phyloP scores from a whole-genome alignment of 345 rosid genomes.

The Populus davidiana region DNA sequence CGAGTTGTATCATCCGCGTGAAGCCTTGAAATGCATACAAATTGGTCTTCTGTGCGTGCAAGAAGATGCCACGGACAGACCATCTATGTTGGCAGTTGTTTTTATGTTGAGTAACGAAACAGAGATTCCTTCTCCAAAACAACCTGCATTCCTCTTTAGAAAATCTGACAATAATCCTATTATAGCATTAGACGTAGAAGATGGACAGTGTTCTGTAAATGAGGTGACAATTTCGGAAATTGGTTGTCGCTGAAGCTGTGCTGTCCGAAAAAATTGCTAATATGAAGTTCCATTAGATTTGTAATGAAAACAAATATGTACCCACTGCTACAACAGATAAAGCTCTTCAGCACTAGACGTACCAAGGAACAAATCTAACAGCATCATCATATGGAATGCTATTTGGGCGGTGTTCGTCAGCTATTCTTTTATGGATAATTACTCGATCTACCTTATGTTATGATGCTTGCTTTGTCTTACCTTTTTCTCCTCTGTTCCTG shows the following conservation, averaged over 20 bases:
- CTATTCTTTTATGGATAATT: no score
- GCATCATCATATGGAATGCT: no score
- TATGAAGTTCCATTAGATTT: background rate
- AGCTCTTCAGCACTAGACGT: no score
- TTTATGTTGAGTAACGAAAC: no score
- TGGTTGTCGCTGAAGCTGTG: background rate
- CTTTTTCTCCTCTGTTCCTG: no score
- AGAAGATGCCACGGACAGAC: background rate
- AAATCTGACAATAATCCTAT: background rate
- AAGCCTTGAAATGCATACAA: constrained; percentile 9
- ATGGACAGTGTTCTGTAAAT: background rate
- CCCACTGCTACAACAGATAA: no score
- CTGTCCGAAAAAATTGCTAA: background rate
- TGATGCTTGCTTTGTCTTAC: no score
- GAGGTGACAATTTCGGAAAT: background rate
- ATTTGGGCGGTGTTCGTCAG: no score
- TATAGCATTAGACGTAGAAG: background rate
- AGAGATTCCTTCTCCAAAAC: background rate
- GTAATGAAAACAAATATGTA: no score
- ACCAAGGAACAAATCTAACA: no score
- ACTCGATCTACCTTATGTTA: no score
- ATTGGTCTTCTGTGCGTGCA: constrained; percentile 11
- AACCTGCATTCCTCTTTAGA: background rate
- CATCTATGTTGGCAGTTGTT: background rate
- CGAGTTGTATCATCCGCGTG: background rate